phyloP scores from a whole-genome alignment of 257 asterid species.

The Gentiana dahurica region DNA sequence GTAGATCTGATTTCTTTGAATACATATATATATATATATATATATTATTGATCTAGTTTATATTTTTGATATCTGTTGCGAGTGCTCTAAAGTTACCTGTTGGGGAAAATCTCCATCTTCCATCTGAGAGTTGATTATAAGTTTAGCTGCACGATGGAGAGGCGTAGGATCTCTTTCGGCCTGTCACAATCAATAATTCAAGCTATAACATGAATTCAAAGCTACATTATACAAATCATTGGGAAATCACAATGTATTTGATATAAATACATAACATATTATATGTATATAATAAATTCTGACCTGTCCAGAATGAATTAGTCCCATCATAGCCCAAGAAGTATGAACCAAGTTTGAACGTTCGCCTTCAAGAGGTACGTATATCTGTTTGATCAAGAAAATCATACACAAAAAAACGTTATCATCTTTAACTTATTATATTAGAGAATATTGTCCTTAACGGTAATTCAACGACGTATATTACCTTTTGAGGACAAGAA shows the following conservation, averaged over 20 bases:
- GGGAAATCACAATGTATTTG: no score
- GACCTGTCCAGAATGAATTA: constrained; percentile 75
- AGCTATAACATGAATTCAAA: no score
- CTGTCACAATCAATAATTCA: constrained; percentile 13
- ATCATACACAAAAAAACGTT: no score
- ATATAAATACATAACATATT: no score
- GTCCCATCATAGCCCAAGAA: constrained; percentile 87
- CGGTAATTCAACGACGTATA: neutral
- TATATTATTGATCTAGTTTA: no score
- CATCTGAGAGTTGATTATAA: constrained; percentile 67
- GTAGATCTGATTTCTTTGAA: no score
- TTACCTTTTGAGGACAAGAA: constrained; percentile 81
- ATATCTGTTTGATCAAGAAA: constrained; percentile 29
- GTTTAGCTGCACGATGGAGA: constrained; percentile 66
- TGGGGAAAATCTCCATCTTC: constrained; percentile 85
- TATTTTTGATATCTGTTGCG: neutral
- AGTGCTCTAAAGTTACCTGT: constrained; percentile 31
- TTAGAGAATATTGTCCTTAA: no score
- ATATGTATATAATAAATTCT: neutral
- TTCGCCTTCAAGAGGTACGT: constrained; percentile 50
- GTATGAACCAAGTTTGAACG: constrained; percentile 83
- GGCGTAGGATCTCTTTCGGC: constrained; percentile 49
- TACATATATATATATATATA: no score
- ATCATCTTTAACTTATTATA: no score
- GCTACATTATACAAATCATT: no score